Evolutionary conservation across 2,329 filamentous ascomycete genomes (phyloP).

Genomic region (Pyrenochaeta sp.): DNA sequence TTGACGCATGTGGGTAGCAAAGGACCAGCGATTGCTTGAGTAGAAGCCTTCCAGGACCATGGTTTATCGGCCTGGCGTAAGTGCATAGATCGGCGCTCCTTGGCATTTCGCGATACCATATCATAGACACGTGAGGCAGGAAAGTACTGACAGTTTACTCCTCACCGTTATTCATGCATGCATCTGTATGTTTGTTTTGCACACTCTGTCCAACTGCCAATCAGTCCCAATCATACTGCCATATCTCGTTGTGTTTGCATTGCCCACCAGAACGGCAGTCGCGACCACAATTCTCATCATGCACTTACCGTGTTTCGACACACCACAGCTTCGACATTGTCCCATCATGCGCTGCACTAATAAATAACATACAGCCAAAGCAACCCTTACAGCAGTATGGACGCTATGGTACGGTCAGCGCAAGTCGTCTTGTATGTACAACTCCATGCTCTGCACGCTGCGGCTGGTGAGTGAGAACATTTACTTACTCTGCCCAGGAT

Average conservation of each 20-base stretch:
- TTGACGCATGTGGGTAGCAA: background rate
- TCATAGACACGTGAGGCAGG: background rate
- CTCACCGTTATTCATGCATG: background rate
- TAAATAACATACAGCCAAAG: too few relatives aligned
- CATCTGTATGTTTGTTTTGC: background rate
- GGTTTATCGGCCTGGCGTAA: background rate
- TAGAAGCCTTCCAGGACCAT: background rate
- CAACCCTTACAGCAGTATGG: too few relatives aligned
- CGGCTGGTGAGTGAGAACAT: too few relatives aligned
- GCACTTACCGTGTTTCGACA: too few relatives aligned
- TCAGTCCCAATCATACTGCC: background rate
- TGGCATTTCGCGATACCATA: constrained; percentile 1
- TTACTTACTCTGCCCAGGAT: too few relatives aligned
- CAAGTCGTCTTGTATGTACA: too few relatives aligned
- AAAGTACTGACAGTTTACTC: background rate
- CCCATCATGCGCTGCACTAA: too few relatives aligned
- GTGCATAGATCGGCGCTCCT: background rate
- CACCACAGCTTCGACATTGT: too few relatives aligned
- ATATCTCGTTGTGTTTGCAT: background rate
- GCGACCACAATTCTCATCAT: background rate
- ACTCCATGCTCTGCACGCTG: too few relatives aligned
- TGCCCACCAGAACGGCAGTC: background rate
- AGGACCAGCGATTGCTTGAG: background rate
- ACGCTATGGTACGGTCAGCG: too few relatives aligned
- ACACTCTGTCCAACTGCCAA: background rate